Conservation (phyloP, 139 green algal genomes). For the Tetraselmis striata region DNA sequence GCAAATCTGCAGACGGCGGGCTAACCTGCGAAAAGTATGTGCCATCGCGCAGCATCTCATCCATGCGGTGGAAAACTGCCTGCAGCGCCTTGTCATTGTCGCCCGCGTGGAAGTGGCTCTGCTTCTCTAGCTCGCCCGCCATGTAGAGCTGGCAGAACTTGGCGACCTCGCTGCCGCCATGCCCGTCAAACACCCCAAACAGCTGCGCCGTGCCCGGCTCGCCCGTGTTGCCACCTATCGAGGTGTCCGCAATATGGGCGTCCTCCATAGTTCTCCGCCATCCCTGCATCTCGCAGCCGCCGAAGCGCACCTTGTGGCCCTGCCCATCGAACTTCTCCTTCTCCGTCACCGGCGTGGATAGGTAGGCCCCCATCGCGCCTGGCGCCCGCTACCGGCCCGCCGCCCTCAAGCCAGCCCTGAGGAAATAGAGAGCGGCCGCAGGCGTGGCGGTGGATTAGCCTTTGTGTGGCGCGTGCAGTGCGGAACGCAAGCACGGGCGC, state of each 20-base stretch:
- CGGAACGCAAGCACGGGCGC: too few relatives aligned
- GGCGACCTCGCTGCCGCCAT: slow-evolving; percentile 79
- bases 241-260: slow-evolving; percentile 55
- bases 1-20: not conserved
- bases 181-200: slow-evolving; percentile 87
- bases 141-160: slow-evolving; percentile 80
- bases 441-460: too few relatives aligned
- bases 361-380: slow-evolving; percentile 62
- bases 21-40: slow-evolving; percentile 23
- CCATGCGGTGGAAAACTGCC: slow-evolving; percentile 71
- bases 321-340: slow-evolving; percentile 62
- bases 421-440: too few relatives aligned
- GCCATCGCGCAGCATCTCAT: slow-evolving; percentile 58
- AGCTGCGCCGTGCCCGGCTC: slow-evolving; percentile 21
- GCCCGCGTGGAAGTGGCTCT: slow-evolving; percentile 47
- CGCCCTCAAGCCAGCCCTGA: too few relatives aligned
- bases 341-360: slow-evolving; percentile 57
- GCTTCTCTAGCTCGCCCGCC: slow-evolving; percentile 52
- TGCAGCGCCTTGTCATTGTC: slow-evolving; percentile 49
- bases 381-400: too few relatives aligned
- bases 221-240: slow-evolving; percentile 1
- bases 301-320: slow-evolving; percentile 46
- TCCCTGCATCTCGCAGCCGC: slow-evolving; percentile 74
- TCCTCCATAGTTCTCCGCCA: slow-evolving; percentile 78
- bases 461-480: too few relatives aligned